Base-by-base conservation (phyloP, 1,284 basidiomycete species). In the Exobasidium rhododendri region DNA sequence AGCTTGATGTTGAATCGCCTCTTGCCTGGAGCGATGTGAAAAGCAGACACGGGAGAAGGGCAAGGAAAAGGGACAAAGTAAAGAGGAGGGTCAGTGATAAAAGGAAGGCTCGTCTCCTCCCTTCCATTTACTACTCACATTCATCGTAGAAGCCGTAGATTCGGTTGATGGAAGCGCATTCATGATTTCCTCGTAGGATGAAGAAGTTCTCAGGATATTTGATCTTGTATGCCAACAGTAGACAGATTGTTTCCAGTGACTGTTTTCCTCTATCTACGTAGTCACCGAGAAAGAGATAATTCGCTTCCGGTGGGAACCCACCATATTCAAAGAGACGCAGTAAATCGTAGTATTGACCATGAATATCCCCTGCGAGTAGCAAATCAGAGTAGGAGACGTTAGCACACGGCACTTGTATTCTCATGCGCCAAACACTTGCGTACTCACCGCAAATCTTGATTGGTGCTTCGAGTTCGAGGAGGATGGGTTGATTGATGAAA, bases 171-270 rank as follows among this genome's bases (percentile, higher is more conserved):
- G 97, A 97, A 50, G 96, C 96, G 79, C 96, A 98, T 83, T 99
- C 96, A 82, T 99, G 96, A 81, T 99, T 99, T 52, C 96, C 96
- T 72, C 96, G 86, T 52, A 99, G 83, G 31, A 99, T 84, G 84
- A 98, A 98, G 83, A 99, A 98, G 84, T 98, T 98, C 83, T 99
- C 96, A 2, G 96, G 96, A 82, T 94, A 99, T 83, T 98, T 98
- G 69, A 81, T 80, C 71, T 99, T 99, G 87, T 98, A 98, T 82
- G 94, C 97, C 40, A 98, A 84, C 35, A 99, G 84, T 52, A 99
- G 86, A 30, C 97, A 86, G 75, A 99, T 98, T 10, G 96, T 98
- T 82, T 99, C 96, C 61, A 99, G 85, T 75, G 90, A 93, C 83
- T 98, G 96, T 83, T 98, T 98, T 60, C 96, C 96, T 68, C 96